Base-by-base conservation (phyloP, 192 early-diverging fungal genomes). In the Coemansia sp. region DNA sequence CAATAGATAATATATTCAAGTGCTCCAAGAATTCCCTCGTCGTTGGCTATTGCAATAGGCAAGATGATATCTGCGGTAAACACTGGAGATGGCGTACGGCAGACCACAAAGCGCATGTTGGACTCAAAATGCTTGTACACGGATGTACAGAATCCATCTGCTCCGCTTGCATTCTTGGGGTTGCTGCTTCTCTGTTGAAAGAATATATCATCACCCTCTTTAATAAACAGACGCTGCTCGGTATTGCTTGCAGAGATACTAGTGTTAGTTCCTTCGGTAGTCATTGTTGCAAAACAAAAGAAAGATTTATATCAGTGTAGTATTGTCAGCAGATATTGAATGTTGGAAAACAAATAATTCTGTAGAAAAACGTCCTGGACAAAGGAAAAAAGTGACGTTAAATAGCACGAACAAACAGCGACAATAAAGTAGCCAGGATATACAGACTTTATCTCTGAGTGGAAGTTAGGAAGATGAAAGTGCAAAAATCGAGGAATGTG, bases 1-100 rank as follows among this genome's bases (percentile, higher is more conserved):
- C 90, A 92, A 61, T 94, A 95, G 0, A 94, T 76, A 68, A 95
- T 82, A 63, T 87, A 85, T 69, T 95, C 94, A 6, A 95, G 86
- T 0, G 93, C 94, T 65, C 94, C 93, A 8, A 93, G 87, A 16
- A 90, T 80, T 10, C 94, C 94, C 62, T 86, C 80, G 66, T 92
- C 81, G 78, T 89, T 84, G 36, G 73, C 55, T 8, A 86, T 48
- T 6, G 87, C 66, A 4, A 93, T 95, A 1, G 94, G 92, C 49
- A 95, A 88, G 39, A 92, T 85, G 56, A 93, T 88, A 45, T 85
- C 78, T n/a, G 84, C 77, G 0, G 88, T 85, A 43, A 74, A 85
- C 61, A 92, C 73, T 8, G 94, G 92, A 13, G 90, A 89, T 5
- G 87, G 81, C 3, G 90, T 76, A 42, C 77, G 59, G 62, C 84